Evolutionary conservation across 495 filamentous ascomycete species (phyloP).

Genomic region (Lasiosphaeris hirsuta): DNA sequence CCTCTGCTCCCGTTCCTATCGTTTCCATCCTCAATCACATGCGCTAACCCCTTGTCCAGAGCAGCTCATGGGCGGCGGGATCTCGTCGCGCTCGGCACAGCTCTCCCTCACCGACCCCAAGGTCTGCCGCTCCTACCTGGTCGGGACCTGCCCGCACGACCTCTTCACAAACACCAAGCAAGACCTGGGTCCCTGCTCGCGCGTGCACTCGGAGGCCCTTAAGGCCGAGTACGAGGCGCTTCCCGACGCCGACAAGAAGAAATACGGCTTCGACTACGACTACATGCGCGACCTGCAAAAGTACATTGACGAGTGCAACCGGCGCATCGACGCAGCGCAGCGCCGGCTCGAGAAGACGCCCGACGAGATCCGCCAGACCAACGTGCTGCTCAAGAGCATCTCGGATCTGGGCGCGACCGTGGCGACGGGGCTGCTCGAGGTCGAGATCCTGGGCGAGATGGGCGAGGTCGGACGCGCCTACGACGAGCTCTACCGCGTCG

Average conservation of each 20-base stretch:
- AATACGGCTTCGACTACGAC: slow-evolving; percentile 91
- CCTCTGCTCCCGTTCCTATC: not conserved
- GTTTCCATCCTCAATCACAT: not conserved
- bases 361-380: slow-evolving; percentile 97
- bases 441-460: slow-evolving; percentile 78
- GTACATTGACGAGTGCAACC: slow-evolving; percentile 95
- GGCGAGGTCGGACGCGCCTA: slow-evolving; percentile 76
- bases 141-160: slow-evolving; percentile 94
- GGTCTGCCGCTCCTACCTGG: slow-evolving; percentile 92
- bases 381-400: slow-evolving; percentile 84
- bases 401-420: slow-evolving; percentile 75
- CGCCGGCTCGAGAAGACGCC: slow-evolving; percentile 92
- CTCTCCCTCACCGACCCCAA: slow-evolving; percentile 88
- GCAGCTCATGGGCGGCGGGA: slow-evolving; percentile 75
- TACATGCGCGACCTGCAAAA: slow-evolving; percentile 93
- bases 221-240: slow-evolving; percentile 81
- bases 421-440: slow-evolving; percentile 77
- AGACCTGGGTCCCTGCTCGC: slow-evolving; percentile 88
- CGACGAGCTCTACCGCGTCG: slow-evolving; percentile 74
- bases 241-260: slow-evolving; percentile 62
- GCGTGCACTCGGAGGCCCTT: slow-evolving; percentile 83
- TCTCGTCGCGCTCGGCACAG: slow-evolving; percentile 68
- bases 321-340: slow-evolving; percentile 86
- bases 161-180: slow-evolving; percentile 99
- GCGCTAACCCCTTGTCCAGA: slow-evolving; percentile 46